A percentile compares a stretch with the other conserved stretches of the same genome.
Evolutionary conservation across 306 rosid species (phyloP).

Genomic region (Mimosa bimucronata): DNA sequence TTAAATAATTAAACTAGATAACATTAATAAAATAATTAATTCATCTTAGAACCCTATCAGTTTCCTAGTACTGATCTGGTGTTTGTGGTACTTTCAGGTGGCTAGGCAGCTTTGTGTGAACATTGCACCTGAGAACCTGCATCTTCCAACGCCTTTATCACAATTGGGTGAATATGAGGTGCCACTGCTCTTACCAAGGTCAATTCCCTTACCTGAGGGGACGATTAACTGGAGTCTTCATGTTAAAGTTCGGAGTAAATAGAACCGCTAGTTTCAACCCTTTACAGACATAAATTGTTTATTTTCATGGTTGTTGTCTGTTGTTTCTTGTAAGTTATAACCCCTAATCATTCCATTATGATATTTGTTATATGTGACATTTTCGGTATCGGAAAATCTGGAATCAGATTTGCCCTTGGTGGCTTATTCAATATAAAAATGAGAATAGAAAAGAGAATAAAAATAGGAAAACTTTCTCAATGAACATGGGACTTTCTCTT

Average conservation of each 20-base stretch:
- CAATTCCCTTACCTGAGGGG: conserved; percentile 83
- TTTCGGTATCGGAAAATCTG: background rate
- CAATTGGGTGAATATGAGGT: conserved; percentile 80
- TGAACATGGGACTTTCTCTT: background rate
- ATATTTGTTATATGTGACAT: background rate
- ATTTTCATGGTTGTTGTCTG: background rate
- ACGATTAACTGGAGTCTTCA: conserved; percentile 73
- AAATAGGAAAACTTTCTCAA: background rate
- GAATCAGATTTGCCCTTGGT: background rate
- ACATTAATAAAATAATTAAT: too few relatives aligned
- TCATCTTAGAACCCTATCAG: background rate
- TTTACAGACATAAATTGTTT: background rate
- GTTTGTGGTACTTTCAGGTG: conserved; percentile 55
- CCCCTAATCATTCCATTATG: background rate
- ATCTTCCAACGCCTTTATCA: conserved; percentile 60
- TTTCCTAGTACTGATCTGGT: conserved; percentile 15
- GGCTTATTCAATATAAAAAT: background rate
- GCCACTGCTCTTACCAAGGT: conserved; percentile 81
- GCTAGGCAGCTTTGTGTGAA: conserved; percentile 76
- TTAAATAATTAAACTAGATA: too few relatives aligned
- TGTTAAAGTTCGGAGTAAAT: conserved; percentile 74
- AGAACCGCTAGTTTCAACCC: background rate
- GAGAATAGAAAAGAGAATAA: background rate
- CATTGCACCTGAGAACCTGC: conserved; percentile 62
- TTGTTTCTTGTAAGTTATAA: conserved; percentile 14